phyloP scores from a whole-genome alignment of 352 stramenopile genomes.

The Phytophthora fragariae region DNA sequence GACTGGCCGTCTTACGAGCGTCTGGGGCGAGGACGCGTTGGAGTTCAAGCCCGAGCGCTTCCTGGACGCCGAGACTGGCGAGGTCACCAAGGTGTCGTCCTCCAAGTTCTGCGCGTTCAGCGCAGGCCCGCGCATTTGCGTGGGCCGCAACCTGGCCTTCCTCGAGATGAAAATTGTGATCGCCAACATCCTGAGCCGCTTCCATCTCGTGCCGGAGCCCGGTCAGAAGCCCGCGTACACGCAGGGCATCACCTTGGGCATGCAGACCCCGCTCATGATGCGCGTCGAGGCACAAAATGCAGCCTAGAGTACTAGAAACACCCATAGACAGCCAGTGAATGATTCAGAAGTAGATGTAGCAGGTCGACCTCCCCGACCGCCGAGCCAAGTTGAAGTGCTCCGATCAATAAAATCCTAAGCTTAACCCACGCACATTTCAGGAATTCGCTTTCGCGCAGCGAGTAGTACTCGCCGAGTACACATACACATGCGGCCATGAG shows the following conservation, averaged over 20 bases:
- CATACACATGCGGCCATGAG: not conserved
- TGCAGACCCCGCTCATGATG: conserved; percentile 46
- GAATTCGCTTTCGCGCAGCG: not conserved
- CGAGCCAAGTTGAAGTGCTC: conserved; percentile 24
- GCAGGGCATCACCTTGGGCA: conserved; percentile 54
- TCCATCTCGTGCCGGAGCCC: conserved; percentile 49
- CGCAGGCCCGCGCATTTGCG: conserved; percentile 56
- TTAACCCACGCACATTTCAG: conserved; percentile 1
- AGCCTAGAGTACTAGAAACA: conserved; percentile 12
- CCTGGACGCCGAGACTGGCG: conserved; percentile 44
- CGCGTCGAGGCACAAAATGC: conserved; percentile 19
- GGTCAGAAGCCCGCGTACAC: conserved; percentile 48
- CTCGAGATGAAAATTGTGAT: conserved; percentile 70
- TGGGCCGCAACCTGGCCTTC: conserved; percentile 57
- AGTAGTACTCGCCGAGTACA: not conserved
- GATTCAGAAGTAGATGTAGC: conserved; percentile 13
- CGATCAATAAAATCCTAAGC: conserved; percentile 2
- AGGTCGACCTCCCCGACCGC: not conserved
- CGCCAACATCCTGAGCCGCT: conserved; percentile 56
- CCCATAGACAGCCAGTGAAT: not conserved
- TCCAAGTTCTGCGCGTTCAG: conserved; percentile 79
- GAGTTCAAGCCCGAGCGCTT: conserved; percentile 67
- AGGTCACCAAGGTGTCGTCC: conserved; percentile 44
- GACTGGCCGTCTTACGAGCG: conserved; percentile 50
- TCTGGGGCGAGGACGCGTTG: conserved; percentile 59